Evolutionary conservation across 2,329 filamentous ascomycete genomes (phyloP).

Genomic region (Pseudogymnoascus verrucosus): DNA sequence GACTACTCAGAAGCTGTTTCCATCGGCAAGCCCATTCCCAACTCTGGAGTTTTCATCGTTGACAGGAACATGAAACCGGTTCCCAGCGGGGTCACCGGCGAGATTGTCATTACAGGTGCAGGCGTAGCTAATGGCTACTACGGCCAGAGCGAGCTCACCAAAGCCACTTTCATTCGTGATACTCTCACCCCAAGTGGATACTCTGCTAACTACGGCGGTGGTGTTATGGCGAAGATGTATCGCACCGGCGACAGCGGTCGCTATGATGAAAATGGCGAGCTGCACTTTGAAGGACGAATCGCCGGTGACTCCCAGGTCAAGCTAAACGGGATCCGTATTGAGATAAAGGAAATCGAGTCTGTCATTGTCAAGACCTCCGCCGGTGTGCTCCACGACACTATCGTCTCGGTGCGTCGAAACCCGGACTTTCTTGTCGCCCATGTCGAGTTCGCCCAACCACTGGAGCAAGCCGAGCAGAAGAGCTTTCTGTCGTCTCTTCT

Average conservation of each 20-base stretch:
- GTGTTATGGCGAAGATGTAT: conserved; percentile 18
- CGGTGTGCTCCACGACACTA: conserved; percentile 20
- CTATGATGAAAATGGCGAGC: conserved; percentile 23
- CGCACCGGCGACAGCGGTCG: conserved; percentile 34
- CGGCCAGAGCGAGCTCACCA: conserved; percentile 18
- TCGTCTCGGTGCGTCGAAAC: conserved; percentile 19
- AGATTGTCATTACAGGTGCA: conserved; percentile 34
- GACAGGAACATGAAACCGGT: conserved; percentile 31
- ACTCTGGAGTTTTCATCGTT: conserved; percentile 30
- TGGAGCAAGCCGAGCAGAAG: too few relatives aligned
- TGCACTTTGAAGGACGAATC: conserved; percentile 27
- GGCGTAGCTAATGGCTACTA: conserved; percentile 32
- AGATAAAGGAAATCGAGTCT: conserved; percentile 33
- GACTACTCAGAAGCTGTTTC: background rate
- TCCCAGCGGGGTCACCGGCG: conserved; percentile 34
- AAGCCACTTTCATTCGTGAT: too few relatives aligned
- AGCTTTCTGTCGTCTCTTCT: background rate
- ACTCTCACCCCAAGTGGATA: too few relatives aligned
- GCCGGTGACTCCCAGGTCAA: conserved; percentile 31
- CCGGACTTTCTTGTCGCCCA: conserved; percentile 27
- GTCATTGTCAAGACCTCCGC: conserved; percentile 21
- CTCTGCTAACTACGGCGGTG: too few relatives aligned
- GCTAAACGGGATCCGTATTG: conserved; percentile 32
- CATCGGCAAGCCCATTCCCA: conserved; percentile 12
- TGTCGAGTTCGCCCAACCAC: conserved; percentile 23